Percentiles rank a stretch among this genome's conserved stretches.
phyloP scores from a whole-genome alignment of 2,329 filamentous ascomycete species.

The Pyricularia grisea region DNA sequence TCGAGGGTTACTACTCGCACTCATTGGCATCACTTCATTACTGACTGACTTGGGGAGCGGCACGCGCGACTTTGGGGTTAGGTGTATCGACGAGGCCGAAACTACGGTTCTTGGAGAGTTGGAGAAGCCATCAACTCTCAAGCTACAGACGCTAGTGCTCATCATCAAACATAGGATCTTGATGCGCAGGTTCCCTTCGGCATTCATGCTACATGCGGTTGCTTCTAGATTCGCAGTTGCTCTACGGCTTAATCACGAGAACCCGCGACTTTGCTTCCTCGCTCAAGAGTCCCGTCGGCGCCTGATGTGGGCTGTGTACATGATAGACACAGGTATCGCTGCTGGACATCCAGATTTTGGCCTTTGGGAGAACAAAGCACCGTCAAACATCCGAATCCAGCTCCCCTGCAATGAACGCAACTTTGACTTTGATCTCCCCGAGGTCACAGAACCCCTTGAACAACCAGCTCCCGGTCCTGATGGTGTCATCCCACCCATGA shows the following conservation, averaged over 20 bases:
- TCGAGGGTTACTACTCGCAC: constrained; percentile 39
- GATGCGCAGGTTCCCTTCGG: constrained; percentile 32
- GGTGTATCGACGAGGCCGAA: constrained; percentile 46
- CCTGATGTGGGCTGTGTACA: constrained; percentile 39
- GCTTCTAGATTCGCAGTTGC: constrained; percentile 39
- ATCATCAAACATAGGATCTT: constrained; percentile 38
- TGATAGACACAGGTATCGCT: constrained; percentile 37
- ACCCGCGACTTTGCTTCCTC: constrained; percentile 30
- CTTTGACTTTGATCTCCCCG: constrained; percentile 48
- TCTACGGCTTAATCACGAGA: constrained; percentile 38
- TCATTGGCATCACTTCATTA: constrained; percentile 46
- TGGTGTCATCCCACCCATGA: constrained; percentile 31
- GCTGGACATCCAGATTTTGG: constrained; percentile 36
- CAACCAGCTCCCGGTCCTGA: constrained; percentile 29
- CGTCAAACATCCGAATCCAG: constrained; percentile 32
- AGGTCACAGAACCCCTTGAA: constrained; percentile 42
- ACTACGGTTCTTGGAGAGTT: constrained; percentile 41
- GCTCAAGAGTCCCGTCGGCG: constrained; percentile 33
- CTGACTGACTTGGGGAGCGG: constrained; percentile 42
- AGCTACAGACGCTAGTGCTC: constrained; percentile 37
- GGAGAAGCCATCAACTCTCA: constrained; percentile 45
- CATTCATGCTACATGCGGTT: constrained; percentile 36
- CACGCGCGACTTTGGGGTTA: constrained; percentile 40
- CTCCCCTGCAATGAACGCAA: constrained; percentile 40
- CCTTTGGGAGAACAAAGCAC: constrained; percentile 27